Conservation (phyloP, 2,329 filamentous ascomycete genomes). For the Thermomyces lanuginosus region DNA sequence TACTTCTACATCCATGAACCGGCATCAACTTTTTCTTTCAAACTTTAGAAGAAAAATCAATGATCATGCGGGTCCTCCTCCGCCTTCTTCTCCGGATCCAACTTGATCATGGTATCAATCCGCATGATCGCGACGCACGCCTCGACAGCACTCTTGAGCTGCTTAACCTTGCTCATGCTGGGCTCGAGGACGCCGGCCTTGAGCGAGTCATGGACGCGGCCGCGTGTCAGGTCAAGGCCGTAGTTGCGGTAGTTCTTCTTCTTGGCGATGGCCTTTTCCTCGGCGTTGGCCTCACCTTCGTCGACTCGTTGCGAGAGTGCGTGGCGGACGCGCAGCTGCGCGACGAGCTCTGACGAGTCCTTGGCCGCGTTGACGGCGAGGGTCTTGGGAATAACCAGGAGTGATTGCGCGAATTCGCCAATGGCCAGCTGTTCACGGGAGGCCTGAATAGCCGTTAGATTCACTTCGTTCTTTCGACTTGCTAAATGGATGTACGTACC, state of each 20-base stretch:
- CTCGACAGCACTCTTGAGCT: conserved; percentile 96
- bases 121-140: conserved; percentile 98
- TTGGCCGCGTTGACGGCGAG: conserved; percentile 94
- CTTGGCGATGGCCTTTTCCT: conserved; percentile 76
- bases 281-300: conserved; percentile 59
- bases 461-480: not conserved
- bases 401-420: conserved; percentile 87
- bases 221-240: conserved; percentile 74
- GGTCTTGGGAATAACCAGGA: conserved; percentile 90
- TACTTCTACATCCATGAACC: no score
- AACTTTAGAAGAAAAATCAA: conserved; percentile 25
- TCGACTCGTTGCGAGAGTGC: conserved; percentile 83
- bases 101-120: conserved; percentile 95
- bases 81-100: conserved; percentile 72
- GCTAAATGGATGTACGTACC: conserved; percentile 31
- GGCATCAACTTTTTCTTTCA: conserved; percentile 3
- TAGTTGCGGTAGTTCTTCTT: conserved; percentile 99
- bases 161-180: conserved; percentile 94
- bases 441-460: conserved; percentile 42
- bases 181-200: conserved; percentile 94
- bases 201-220: conserved; percentile 80
- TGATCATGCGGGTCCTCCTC: conserved; percentile 76
- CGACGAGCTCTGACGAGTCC: conserved; percentile 86
- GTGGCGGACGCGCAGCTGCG: conserved; percentile 85
- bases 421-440: conserved; percentile 96